A percentile compares a stretch with the other conserved stretches of the same genome.
Conservation (phyloP, 306 rosid species). For the Acacia melanoxylon region DNA sequence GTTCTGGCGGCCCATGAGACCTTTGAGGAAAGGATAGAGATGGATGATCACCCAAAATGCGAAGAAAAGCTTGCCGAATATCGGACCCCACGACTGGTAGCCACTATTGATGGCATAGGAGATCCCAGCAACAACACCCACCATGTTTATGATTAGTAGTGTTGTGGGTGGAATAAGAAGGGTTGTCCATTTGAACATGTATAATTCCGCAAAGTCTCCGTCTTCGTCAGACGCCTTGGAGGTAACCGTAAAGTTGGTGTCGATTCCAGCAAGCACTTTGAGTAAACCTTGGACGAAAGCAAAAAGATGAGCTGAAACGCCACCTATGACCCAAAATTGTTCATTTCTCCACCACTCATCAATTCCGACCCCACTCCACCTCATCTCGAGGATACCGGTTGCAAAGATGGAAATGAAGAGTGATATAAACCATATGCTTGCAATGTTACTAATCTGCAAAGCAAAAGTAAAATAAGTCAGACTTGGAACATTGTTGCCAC, state of each 20-base stretch:
- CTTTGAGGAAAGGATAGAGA: slow-evolving; percentile 95
- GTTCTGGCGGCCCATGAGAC: slow-evolving; percentile 99
- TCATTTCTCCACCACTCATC: slow-evolving; percentile 99
- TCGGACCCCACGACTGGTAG: slow-evolving; percentile 98
- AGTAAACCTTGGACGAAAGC: slow-evolving; percentile 95
- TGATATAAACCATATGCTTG: slow-evolving; percentile 93
- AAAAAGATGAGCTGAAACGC: slow-evolving; percentile 89
- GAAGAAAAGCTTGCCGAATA: slow-evolving; percentile 94
- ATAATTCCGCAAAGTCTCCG: slow-evolving; percentile 82
- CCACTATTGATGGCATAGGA: slow-evolving; percentile 93
- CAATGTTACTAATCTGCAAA: slow-evolving; percentile 93
- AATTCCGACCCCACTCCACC: slow-evolving; percentile 97
- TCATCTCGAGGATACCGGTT: slow-evolving; percentile 95
- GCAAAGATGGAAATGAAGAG: slow-evolving; percentile 98
- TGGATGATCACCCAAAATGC: slow-evolving; percentile 98
- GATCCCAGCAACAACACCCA: slow-evolving; percentile 92
- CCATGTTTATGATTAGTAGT: slow-evolving; percentile 85
- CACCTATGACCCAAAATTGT: slow-evolving; percentile 98
- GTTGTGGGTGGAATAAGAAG: slow-evolving; percentile 96
- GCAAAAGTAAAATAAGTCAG: slow-evolving; percentile 11
- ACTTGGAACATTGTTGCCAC: background rate
- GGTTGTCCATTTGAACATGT: slow-evolving; percentile 96
- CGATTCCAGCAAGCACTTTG: slow-evolving; percentile 92
- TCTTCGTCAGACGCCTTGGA: slow-evolving; percentile 98
- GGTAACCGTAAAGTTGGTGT: slow-evolving; percentile 97